Base-by-base conservation (phyloP, 306 rosid genomes). In the Sicyos edulis region DNA sequence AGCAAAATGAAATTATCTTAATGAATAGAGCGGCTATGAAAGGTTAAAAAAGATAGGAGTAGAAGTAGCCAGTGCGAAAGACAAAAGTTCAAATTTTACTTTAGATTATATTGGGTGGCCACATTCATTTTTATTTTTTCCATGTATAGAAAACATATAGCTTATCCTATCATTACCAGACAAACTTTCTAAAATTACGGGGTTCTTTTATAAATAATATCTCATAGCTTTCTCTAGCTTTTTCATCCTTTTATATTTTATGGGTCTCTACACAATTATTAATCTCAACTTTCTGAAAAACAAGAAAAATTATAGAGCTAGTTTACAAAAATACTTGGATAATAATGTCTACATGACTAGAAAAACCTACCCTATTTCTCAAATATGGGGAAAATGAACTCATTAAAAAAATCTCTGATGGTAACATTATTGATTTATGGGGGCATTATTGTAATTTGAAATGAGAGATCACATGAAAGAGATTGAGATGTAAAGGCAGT, bases 151-250 rank as follows among this genome's bases (percentile, higher is more conserved):
- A 63, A 63, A 12, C 1, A 26, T 55, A 47, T 55, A 47, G 72
- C 72, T 47, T 21, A 67, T 47, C 42, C 40, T 67, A 67, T 67
- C 56, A 13, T 67, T 45, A 14, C 21, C 7, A 21, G 72, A 67
- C 72, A 67, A 67, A 45, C 0, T 42, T 66, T 66, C 71, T 66
- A 20, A 66, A 66, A 10, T 66, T 66, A 16, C 37, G 71, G 71
- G 16, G 2, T 66, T 66, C 40, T 62, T n/a, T n/a, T 34, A 57
- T 57, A 13, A 0, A 24, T 21, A 4, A 24, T 58, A 24, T 58
- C 40, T 0, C 6, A 58, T 24, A 58, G 17, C 64, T 58, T 13
- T 13, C 64, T 58, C 10, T 24, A 58, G 17, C 64, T 58, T 13
- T 13, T 37, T 58, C 10, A 11, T 58, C 40, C 40, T 26, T 26